Evolutionary conservation across 768 basidiomycete genomes (phyloP).

Genomic region (Exidia glandulosa): DNA sequence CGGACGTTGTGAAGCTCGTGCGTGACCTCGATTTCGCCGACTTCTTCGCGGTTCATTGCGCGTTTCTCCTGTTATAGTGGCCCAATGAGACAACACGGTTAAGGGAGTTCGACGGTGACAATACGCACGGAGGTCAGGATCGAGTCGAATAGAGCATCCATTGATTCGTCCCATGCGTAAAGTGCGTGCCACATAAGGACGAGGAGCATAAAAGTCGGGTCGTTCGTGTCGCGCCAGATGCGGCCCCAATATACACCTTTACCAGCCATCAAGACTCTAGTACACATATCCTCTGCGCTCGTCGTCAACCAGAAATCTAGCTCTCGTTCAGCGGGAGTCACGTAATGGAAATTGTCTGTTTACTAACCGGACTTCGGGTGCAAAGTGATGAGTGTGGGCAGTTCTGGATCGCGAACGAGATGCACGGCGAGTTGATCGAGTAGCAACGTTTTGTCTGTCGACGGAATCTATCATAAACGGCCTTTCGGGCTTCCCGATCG

Average conservation of each 20-base stretch:
- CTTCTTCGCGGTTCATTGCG: neutral
- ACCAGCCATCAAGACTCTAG: neutral
- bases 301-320: neutral
- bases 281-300: neutral
- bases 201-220: conserved; percentile 7
- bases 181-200: conserved; percentile 6
- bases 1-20: neutral
- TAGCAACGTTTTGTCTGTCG: neutral
- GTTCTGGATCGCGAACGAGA: neutral
- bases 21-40: neutral
- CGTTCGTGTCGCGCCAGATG: neutral
- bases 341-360: too few species aligned
- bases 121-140: conserved; percentile 2
- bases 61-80: neutral
- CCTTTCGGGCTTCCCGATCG: too few species aligned
- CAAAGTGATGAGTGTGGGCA: neutral
- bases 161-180: conserved; percentile 9
- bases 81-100: neutral
- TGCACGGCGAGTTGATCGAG: neutral
- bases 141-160: conserved; percentile 5
- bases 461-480: neutral
- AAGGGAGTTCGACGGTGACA: neutral
- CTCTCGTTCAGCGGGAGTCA: too few species aligned
- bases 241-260: neutral
- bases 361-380: neutral